phyloP scores from a whole-genome alignment of 345 rosid genomes.

The Triadica sebifera region DNA sequence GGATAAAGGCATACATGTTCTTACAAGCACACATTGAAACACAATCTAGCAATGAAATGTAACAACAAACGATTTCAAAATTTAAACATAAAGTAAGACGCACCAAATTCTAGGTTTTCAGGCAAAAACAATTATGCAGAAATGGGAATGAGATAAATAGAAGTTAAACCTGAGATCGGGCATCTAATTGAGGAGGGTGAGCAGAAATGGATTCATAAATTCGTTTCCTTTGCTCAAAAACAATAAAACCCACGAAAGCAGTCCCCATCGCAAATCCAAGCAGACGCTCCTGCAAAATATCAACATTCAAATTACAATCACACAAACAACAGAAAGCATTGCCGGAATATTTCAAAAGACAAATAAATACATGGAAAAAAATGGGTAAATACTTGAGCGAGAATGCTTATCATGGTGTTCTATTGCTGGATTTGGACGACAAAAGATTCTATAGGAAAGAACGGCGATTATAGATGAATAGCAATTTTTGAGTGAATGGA shows the following conservation, averaged over 20 bases:
- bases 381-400: slow-evolving; percentile 47
- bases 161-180: slow-evolving; percentile 52
- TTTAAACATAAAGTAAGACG: not conserved
- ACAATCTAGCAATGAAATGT: not conserved
- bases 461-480: not conserved
- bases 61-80: not conserved
- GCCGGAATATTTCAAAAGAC: not conserved
- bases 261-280: slow-evolving; percentile 74
- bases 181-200: slow-evolving; percentile 26
- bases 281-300: slow-evolving; percentile 57
- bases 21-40: not conserved
- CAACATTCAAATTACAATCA: not conserved
- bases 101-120: slow-evolving; percentile 9
- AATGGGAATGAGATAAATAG: not conserved
- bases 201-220: slow-evolving; percentile 57
- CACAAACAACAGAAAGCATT: not conserved
- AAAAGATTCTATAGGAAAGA: not conserved
- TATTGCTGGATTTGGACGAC: not conserved
- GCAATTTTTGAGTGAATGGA: not conserved
- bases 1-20: not conserved
- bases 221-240: slow-evolving; percentile 67
- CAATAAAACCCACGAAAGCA: slow-evolving; percentile 50
- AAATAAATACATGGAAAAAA: not conserved
- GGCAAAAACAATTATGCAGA: not conserved
- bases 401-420: slow-evolving; percentile 58